These are phyloP conservation scores for Salvia splendens DNA, from an alignment of 257 asterid species.

Conservation along the genomic window DNA sequence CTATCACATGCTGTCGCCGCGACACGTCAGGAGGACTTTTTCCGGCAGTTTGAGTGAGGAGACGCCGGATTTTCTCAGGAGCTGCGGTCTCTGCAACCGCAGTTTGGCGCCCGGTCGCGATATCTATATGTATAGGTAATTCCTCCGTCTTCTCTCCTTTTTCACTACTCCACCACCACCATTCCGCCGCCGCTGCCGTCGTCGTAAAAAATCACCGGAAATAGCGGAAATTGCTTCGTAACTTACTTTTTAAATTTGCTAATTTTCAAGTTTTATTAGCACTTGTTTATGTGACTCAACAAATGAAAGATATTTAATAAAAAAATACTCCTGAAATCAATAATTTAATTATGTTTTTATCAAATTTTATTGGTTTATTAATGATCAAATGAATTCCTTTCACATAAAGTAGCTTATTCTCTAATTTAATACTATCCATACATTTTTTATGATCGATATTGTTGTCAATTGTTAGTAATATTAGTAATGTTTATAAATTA, in stretches of 20 bases:
- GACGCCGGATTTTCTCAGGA: conserved; percentile 47
- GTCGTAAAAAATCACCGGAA: neutral
- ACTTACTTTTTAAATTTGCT: no score
- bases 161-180: neutral
- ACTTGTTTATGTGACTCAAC: no score
- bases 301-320: no score
- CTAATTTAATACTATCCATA: no score
- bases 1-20: conserved; percentile 44
- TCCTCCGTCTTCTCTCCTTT: neutral
- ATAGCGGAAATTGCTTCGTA: neutral
- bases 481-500: no score
- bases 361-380: no score
- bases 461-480: no score
- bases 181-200: neutral
- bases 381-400: no score
- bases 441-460: no score
- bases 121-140: conserved; percentile 64
- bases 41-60: conserved; percentile 25
- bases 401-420: no score
- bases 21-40: conserved; percentile 34
- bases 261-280: neutral
- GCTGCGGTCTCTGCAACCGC: conserved; percentile 59
- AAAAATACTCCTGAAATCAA: no score
- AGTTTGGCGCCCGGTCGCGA: conserved; percentile 50
- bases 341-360: no score